These are phyloP conservation scores for Skeletonema menzelii DNA, from an alignment of 108 stramenopile genomes.

Conservation along the genomic window DNA sequence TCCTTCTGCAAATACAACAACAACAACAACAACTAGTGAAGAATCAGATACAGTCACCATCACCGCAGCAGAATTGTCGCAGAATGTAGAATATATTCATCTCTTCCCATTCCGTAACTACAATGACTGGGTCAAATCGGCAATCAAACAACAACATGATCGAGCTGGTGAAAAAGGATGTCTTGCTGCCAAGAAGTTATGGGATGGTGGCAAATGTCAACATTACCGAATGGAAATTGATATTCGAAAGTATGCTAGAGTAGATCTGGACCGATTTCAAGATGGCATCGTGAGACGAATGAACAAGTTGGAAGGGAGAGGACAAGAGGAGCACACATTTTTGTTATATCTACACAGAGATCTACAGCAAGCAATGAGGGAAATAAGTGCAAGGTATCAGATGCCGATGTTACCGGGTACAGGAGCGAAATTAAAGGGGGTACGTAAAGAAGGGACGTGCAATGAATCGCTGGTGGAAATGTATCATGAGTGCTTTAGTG, in stretches of 20 bases:
- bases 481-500: conserved; percentile 42
- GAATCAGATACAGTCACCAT: background rate
- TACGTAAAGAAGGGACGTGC: conserved; percentile 32
- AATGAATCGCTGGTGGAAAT: conserved; percentile 24
- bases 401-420: conserved; percentile 31
- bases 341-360: conserved; percentile 31
- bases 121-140: conserved; percentile 31
- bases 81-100: conserved; percentile 17
- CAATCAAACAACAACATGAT: conserved; percentile 38
- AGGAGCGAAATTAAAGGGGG: conserved; percentile 8
- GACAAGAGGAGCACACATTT: conserved; percentile 17
- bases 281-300: conserved; percentile 12
- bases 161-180: conserved; percentile 21
- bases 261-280: conserved; percentile 18
- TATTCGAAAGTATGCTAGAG: conserved; percentile 30
- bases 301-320: conserved; percentile 1
- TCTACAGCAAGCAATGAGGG: conserved; percentile 12
- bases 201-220: conserved; percentile 4
- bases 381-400: conserved; percentile 12
- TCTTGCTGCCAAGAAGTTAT: background rate
- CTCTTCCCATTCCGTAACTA: conserved; percentile 43
- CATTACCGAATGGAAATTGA: conserved; percentile 31
- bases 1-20: background rate
- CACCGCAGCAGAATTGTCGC: background rate
- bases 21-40: background rate